phyloP scores from a whole-genome alignment of 805 yeast genomes.

The Kazachstania martiniae region DNA sequence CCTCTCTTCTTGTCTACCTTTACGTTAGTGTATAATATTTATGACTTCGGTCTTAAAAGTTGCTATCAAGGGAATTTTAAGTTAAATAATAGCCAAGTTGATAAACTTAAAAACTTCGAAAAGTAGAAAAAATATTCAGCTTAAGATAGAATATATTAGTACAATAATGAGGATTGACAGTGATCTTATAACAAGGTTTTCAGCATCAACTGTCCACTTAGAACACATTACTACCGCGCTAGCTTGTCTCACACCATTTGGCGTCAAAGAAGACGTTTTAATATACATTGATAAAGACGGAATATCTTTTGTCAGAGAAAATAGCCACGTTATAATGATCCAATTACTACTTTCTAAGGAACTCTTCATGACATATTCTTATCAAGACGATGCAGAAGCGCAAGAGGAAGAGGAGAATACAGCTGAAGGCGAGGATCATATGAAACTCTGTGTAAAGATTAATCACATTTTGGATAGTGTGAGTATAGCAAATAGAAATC shows the following conservation, averaged over 20 bases:
- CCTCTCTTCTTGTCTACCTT: too few species aligned
- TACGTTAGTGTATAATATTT: too few species aligned
- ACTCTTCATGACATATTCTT: constrained; percentile 19
- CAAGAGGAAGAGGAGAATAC: constrained; percentile 6
- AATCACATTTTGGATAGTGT: constrained; percentile 41
- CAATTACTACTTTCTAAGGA: constrained; percentile 28
- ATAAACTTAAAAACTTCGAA: too few species aligned
- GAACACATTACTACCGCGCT: constrained; percentile 38
- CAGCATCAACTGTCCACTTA: constrained; percentile 38
- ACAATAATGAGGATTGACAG: not conserved
- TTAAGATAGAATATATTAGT: not conserved
- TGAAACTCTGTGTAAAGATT: constrained; percentile 35
- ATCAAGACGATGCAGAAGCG: constrained; percentile 1
- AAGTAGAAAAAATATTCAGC: too few species aligned
- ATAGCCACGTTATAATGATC: constrained; percentile 31
- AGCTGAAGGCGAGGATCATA: constrained; percentile 16
- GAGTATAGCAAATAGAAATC: constrained; percentile 30
- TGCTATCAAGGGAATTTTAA: too few species aligned
- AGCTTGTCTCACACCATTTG: constrained; percentile 32
- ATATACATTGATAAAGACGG: constrained; percentile 42
- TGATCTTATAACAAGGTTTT: constrained; percentile 17
- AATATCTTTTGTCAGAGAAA: constrained; percentile 38
- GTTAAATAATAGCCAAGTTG: too few species aligned
- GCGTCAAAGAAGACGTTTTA: constrained; percentile 29
- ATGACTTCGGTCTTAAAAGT: too few species aligned